Evolutionary conservation across 2,329 filamentous ascomycete species (phyloP).

Genomic region (Exophiala oligosperma): DNA sequence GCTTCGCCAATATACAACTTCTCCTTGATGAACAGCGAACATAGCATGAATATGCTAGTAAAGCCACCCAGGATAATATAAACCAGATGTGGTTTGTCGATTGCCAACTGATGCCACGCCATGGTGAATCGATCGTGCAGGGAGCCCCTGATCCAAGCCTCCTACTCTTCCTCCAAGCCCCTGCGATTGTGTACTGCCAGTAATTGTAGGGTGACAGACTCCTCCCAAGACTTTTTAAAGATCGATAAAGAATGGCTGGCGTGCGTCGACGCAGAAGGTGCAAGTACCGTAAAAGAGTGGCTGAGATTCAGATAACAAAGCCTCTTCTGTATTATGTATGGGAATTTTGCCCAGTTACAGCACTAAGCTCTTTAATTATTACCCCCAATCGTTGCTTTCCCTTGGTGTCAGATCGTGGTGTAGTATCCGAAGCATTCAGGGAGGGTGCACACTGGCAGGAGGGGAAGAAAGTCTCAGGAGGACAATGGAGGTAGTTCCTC

Average conservation of each 20-base stretch:
- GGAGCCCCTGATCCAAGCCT: not conserved
- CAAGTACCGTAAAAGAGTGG: too few species aligned
- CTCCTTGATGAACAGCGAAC: constrained; percentile 97
- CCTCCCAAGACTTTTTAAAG: constrained; percentile 8
- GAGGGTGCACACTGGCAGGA: not conserved
- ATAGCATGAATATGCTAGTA: constrained; percentile 97
- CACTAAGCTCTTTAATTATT: not conserved
- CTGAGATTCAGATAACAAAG: not conserved
- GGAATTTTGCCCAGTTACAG: not conserved
- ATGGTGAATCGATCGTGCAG: constrained; percentile 34
- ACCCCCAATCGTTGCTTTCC: constrained; percentile 27
- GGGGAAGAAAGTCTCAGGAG: not conserved
- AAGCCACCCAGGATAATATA: constrained; percentile 98
- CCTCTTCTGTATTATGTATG: constrained; percentile 11
- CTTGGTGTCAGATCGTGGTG: constrained; percentile 21
- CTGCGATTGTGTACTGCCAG: constrained; percentile 2
- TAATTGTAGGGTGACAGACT: constrained; percentile 22
- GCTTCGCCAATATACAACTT: constrained; percentile 98
- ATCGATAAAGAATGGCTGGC: not conserved
- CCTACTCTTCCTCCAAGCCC: too few species aligned
- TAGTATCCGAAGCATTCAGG: constrained; percentile 25
- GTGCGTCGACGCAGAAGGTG: not conserved
- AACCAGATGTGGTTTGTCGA: constrained; percentile 95
- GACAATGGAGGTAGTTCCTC: not conserved
- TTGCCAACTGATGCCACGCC: constrained; percentile 55